Base-by-base conservation (phyloP, 768 basidiomycete species). In the Suillus ampliporus region DNA sequence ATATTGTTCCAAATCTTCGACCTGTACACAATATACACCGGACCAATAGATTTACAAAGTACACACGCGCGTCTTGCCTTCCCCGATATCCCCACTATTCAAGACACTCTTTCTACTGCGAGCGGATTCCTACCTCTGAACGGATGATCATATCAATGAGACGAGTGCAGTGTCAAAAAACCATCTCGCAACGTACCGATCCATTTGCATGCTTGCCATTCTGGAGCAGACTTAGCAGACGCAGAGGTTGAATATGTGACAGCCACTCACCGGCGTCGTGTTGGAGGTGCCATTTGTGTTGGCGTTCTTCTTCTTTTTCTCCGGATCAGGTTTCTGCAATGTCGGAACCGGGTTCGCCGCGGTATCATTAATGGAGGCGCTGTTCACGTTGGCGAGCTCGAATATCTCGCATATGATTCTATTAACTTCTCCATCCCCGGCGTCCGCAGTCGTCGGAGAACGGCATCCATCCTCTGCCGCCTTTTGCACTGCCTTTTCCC, bases 401-500 rank as follows among this genome's bases (percentile, higher is more conserved):
- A 81, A 81, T 46, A 77, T 66, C 2, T 76, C 69, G 7, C 64
- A 67, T 14, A 82, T 72, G 26, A 82, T 70, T 0, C 40, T 51
- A 4, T 61, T 62, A 17, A 79, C 61, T 2, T 72, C 64, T 0
- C 72, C 75, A 6, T 74, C 72, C 0, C 71, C 71, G 0, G 74
- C 67, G 2, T 68, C 65, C 0, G 76, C 72, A 1, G 66, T 68
- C 0, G 69, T 73, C 0, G 79, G 78, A 1, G 71, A 71, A 23
- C 62, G 69, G 31, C 60, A 66, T 3, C 78, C 77, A 0, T 54
- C 64, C 21, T 68, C 68, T 5, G 71, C 65, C 2, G 82, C 74
- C 7, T 80, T 74, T 23, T 79, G 79, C 51, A 67, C 67, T 3
- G 68, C 69, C 11, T 72, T 73, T 62, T 90, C 89, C 1, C 89